phyloP scores from a whole-genome alignment of 805 yeast genomes.

The Zygosaccharomyces rouxii region DNA sequence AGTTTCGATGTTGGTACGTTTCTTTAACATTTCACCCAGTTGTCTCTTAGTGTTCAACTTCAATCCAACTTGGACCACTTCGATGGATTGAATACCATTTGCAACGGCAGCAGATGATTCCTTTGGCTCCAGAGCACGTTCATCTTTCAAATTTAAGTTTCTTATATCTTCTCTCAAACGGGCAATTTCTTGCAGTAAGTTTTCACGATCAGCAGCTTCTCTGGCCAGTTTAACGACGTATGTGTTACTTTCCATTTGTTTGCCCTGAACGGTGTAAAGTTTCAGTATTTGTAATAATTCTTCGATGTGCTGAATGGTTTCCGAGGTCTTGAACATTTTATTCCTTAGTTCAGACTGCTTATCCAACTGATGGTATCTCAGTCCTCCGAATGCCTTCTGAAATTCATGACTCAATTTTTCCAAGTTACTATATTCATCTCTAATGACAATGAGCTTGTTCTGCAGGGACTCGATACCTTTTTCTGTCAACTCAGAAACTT shows the following conservation, averaged over 20 bases:
- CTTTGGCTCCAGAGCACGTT: background rate
- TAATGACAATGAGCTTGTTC: constrained; percentile 1
- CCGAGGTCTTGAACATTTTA: constrained; percentile 18
- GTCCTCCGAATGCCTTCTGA: constrained; percentile 12
- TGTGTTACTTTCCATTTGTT: constrained; percentile 16
- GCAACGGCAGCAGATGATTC: background rate
- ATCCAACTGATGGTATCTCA: constrained; percentile 23
- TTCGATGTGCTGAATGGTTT: constrained; percentile 17
- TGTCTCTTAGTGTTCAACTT: constrained; percentile 24
- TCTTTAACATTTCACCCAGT: constrained; percentile 27
- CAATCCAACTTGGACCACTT: constrained; percentile 26
- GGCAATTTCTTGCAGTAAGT: constrained; percentile 22
- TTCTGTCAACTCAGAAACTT: constrained; percentile 2
- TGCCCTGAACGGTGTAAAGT: constrained; percentile 15
- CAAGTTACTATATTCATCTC: constrained; percentile 11
- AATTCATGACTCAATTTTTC: constrained; percentile 8
- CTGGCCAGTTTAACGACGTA: constrained; percentile 16
- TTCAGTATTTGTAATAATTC: constrained; percentile 23
- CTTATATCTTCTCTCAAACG: constrained; percentile 23
- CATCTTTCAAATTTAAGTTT: constrained; percentile 11
- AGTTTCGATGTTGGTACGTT: constrained; percentile 2
- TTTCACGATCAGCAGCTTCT: constrained; percentile 18
- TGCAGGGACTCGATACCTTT: background rate
- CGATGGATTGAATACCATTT: constrained; percentile 13
- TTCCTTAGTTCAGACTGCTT: constrained; percentile 22